Percentiles rank a stretch among this genome's conserved stretches.
These are phyloP conservation scores for Oryza coarctata DNA, from an alignment of 176 grass and related monocot genomes.

Conservation along the genomic window DNA sequence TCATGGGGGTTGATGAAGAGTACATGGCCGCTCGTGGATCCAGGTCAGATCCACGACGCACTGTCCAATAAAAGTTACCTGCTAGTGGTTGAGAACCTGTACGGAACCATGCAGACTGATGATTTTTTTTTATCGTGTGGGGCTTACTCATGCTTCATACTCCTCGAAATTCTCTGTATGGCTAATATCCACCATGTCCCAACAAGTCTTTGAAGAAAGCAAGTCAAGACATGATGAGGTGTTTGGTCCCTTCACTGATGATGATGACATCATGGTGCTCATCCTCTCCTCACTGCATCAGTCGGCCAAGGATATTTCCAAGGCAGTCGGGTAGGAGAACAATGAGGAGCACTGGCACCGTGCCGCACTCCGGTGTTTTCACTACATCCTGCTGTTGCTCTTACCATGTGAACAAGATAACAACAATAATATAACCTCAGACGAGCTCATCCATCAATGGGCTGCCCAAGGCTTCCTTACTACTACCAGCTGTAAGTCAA, in stretches of 20 bases:
- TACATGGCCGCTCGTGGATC: not conserved
- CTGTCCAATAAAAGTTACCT: not conserved
- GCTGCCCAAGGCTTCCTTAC: not conserved
- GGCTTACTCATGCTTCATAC: rapidly evolving
- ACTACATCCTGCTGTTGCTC: not conserved
- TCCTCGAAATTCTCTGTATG: rapidly evolving
- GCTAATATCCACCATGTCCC: not conserved
- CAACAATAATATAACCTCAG: not conserved
- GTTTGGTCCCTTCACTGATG: rapidly evolving
- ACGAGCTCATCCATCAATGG: constrained; percentile 16
- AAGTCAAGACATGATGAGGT: rapidly evolving
- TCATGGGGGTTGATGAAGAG: not conserved
- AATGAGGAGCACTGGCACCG: not conserved
- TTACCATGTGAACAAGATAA: not conserved
- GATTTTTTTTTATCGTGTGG: rapidly evolving
- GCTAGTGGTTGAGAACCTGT: not conserved
- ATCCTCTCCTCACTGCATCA: not conserved
- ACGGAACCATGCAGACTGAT: rapidly evolving
- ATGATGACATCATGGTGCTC: not conserved
- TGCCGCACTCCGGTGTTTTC: not conserved
- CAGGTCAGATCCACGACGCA: rapidly evolving
- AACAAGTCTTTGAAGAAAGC: not conserved
- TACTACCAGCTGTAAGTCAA: not conserved
- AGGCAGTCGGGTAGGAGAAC: rapidly evolving
- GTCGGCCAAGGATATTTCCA: constrained; percentile 2